Evolutionary conservation across 352 stramenopile genomes (phyloP).

Genomic region (Globisporangium viniferum): DNA sequence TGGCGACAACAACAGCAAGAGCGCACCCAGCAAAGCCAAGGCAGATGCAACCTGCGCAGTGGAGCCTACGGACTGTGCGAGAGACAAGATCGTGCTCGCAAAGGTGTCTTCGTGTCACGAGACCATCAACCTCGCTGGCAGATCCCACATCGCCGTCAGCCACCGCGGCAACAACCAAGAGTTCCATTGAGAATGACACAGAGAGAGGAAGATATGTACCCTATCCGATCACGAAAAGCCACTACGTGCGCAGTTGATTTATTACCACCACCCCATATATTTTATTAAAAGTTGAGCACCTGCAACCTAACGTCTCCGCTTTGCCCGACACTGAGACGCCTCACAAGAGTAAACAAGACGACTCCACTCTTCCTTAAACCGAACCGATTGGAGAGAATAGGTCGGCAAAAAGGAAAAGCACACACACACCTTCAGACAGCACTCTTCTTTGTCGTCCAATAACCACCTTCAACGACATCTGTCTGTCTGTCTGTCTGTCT

Average conservation of each 20-base stretch:
- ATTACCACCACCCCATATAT: constrained; percentile 10
- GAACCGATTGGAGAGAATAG: background rate
- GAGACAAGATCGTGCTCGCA: constrained; percentile 58
- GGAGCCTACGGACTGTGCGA: constrained; percentile 47
- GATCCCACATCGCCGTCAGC: constrained; percentile 8
- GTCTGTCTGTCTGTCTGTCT: background rate
- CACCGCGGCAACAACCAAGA: constrained; percentile 23
- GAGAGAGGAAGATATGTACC: background rate
- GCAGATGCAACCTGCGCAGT: constrained; percentile 19
- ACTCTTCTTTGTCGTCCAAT: background rate
- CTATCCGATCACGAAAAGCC: background rate
- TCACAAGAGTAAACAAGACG: background rate
- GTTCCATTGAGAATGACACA: constrained; percentile 9
- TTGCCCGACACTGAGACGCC: background rate
- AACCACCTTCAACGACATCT: background rate
- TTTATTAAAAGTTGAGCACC: constrained; percentile 10
- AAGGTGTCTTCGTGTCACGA: constrained; percentile 35
- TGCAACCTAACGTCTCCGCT: background rate
- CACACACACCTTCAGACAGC: no score
- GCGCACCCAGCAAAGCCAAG: constrained; percentile 25
- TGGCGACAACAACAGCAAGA: constrained; percentile 22
- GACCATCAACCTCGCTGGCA: constrained; percentile 3
- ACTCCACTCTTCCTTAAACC: background rate
- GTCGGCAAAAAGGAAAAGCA: background rate
- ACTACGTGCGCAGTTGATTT: constrained; percentile 5